Evolutionary conservation across 2,329 filamentous ascomycete genomes (phyloP), one percentile per base, ranked within the genome.

Genomic region (Exophiala calicioides): DNA sequence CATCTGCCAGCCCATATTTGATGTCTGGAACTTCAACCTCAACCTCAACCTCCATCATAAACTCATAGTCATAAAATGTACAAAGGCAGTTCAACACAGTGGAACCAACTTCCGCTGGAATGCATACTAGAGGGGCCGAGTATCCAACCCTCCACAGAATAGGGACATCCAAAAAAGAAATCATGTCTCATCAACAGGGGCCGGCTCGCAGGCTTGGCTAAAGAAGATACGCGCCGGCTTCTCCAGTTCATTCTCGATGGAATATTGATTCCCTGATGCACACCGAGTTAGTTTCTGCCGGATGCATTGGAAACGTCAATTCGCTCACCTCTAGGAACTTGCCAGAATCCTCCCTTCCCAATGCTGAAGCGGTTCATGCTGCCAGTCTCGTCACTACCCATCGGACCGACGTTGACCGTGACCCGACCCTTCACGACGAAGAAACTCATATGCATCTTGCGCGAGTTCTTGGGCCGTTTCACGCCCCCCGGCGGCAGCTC

Each of bases 371-470:
- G 74, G 18, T 79, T 85, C 55, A 51, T 46, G 30, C 43, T 43
- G 4, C 50, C 52, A 3, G 48, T 50, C 48, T 68, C 66, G 5
- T 72, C 65, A 4, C 67, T 68, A 5, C 65, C 67, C 9, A 71
- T 86, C 80, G 56, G 86, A 82, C 60, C 60, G 36, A 95, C 80
- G 20, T 82, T 86, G 15, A 95, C 90, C 56, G 82, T 76, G 15
- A 96, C 89, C 55, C 86, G 83, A 16, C 93, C 93, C 33, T 80
- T 79, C 58, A 89, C 85, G 21, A 98, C 86, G 60, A 95, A 96
- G 67, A 97, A 97, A 1, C 87, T 84, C 85, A 98, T 93, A 64
- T 96, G 90, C 88, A 96, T 97, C 71, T 87, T 90, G 53, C 91
- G 80, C 26, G 87, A 86, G 68, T 96, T 97, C 76, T 97, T 97